Evolutionary conservation across 768 basidiomycete species (phyloP).

Genomic region (Rhizopogon roseolus): DNA sequence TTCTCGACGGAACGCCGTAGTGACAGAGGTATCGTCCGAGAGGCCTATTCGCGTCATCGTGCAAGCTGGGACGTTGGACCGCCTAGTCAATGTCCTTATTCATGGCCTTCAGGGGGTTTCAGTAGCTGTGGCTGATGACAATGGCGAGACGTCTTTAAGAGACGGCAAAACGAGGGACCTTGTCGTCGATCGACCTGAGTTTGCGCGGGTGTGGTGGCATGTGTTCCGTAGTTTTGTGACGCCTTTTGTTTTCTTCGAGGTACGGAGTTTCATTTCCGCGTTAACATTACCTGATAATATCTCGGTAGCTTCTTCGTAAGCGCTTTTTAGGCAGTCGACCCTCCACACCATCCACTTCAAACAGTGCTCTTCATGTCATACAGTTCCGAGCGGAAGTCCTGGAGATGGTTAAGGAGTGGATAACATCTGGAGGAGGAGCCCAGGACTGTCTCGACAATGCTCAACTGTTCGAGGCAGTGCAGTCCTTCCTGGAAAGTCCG

Average conservation of each 20-base stretch:
- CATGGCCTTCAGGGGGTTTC: slow-evolving; percentile 75
- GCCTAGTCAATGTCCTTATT: slow-evolving; percentile 69
- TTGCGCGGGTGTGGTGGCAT: slow-evolving; percentile 78
- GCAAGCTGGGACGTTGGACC: slow-evolving; percentile 72
- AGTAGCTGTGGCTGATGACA: slow-evolving; percentile 81
- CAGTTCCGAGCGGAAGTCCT: slow-evolving; percentile 58
- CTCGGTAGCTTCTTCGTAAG: slow-evolving; percentile 64
- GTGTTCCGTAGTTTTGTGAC: slow-evolving; percentile 79
- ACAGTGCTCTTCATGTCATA: slow-evolving; percentile 42
- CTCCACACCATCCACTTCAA: slow-evolving; percentile 32
- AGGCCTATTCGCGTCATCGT: slow-evolving; percentile 73
- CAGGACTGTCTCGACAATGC: slow-evolving; percentile 74
- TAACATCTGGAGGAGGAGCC: slow-evolving; percentile 67
- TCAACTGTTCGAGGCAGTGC: slow-evolving; percentile 55
- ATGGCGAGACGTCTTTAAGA: slow-evolving; percentile 75
- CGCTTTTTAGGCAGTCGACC: slow-evolving; percentile 55
- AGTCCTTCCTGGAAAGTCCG: slow-evolving; percentile 52
- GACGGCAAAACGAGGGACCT: slow-evolving; percentile 73
- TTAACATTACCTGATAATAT: background rate
- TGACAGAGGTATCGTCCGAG: slow-evolving; percentile 62
- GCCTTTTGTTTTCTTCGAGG: slow-evolving; percentile 82
- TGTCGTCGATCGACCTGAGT: slow-evolving; percentile 68
- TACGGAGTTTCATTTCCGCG: slow-evolving; percentile 25
- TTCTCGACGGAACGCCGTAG: slow-evolving; percentile 50
- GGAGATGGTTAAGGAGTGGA: slow-evolving; percentile 66